phyloP scores from a whole-genome alignment of 139 green algal genomes.

The Zygnema circumcarinatum region DNA sequence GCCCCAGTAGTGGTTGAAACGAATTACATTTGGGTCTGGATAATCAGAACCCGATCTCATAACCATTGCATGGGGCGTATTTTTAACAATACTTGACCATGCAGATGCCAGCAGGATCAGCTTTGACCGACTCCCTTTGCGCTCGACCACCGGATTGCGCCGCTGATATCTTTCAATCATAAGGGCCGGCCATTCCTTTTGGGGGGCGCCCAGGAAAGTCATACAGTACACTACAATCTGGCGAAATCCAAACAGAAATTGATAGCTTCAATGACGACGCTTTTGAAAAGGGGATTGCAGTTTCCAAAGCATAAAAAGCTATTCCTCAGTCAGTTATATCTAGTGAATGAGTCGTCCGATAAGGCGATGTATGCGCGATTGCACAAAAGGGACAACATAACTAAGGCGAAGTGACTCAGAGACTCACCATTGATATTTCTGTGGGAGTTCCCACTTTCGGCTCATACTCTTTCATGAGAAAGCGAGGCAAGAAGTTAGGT shows the following conservation, averaged over 20 bases:
- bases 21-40: not conserved
- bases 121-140: not conserved
- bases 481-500: slow-evolving; percentile 31
- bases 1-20: slow-evolving; percentile 50
- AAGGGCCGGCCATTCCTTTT: slow-evolving; percentile 8
- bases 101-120: slow-evolving; percentile 2
- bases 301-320: no score
- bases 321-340: no score
- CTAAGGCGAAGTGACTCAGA: no score
- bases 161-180: slow-evolving; percentile 14
- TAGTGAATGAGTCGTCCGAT: no score
- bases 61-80: not conserved
- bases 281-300: no score
- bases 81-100: not conserved
- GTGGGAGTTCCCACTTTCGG: no score
- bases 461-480: not conserved
- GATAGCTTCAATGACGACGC: no score
- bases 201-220: not conserved
- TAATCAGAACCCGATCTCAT: slow-evolving; percentile 3
- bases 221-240: not conserved
- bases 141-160: not conserved
- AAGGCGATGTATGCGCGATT: no score
- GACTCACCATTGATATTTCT: no score
- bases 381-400: no score
- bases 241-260: no score